Evolutionary conservation across 306 rosid species (phyloP), one percentile per base, ranked within the genome.

Genomic region (Fragaria iinumae): DNA sequence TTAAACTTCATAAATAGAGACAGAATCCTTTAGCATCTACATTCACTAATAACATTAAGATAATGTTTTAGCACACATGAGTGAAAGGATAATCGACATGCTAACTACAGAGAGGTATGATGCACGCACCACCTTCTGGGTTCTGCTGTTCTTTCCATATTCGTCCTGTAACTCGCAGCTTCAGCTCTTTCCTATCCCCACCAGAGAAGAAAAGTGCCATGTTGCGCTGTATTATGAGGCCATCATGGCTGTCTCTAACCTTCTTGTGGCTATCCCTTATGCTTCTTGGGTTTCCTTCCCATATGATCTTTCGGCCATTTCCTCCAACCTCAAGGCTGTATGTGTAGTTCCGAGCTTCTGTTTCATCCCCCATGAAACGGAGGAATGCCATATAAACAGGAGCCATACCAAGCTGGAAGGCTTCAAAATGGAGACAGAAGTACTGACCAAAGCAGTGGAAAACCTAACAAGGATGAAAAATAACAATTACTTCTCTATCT

Each of bases 131-230:
- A 39, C 81, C 85, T 71, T 90, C 90, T 12, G 90, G 86, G 86
- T 85, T 90, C 72, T 82, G 91, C 77, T 90, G 91, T 78, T 91
- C 93, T 81, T 91, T 89, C 93, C 93, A 91, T 74, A 91, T 91
- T 68, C 91, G 85, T 32, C 96, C 96, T 2, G 96, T 88, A 32
- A 91, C 90, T 68, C 93, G 73, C 66, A 91, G 82, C 89, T 91
- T 91, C 84, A 91, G 86, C 79, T 88, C 93, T 86, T 88, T 91
- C 90, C 82, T 85, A 64, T 91, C 91, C 69, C 88, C 92, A 8
- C 96, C 93, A 2, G 96, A 88, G 91, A 91, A 89, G 91, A 88
- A 88, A 65, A 91, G 91, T 0, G 96, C 96, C 87, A 91, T 85
- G 85, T 88, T 87, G 4, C 93, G 93, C 65, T 88, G 89, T 80